Evolutionary conservation across 202 grass and related monocot genomes (phyloP).

Genomic region (Schoenoplectus triqueter): DNA sequence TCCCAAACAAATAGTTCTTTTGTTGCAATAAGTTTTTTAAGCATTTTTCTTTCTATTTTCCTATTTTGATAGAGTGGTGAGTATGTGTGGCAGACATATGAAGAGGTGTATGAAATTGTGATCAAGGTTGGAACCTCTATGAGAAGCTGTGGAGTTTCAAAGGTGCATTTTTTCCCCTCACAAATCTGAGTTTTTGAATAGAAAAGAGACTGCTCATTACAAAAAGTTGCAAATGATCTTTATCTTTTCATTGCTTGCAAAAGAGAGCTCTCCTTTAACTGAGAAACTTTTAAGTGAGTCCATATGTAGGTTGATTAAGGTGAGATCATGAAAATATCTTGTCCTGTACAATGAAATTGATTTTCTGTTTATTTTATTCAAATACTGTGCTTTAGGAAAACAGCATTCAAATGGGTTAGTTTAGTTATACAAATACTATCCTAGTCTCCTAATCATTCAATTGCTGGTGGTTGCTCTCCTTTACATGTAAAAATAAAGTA

Average conservation of each 20-base stretch:
- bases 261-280: background rate
- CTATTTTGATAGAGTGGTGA: slow-evolving; percentile 51
- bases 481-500: background rate
- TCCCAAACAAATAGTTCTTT: background rate
- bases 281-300: background rate
- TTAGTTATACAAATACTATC: background rate
- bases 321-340: background rate
- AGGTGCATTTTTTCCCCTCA: slow-evolving; percentile 40
- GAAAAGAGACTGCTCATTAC: slow-evolving; percentile 5
- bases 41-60: background rate
- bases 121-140: slow-evolving; percentile 64
- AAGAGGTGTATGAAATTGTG: slow-evolving; percentile 69
- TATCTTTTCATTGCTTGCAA: background rate
- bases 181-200: background rate
- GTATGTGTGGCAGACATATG: slow-evolving; percentile 77
- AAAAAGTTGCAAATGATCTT: background rate
- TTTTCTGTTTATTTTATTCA: slow-evolving; percentile 13
- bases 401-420: background rate
- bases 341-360: background rate
- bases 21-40: background rate
- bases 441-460: background rate
- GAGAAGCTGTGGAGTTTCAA: slow-evolving; percentile 58
- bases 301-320: background rate
- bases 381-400: background rate
- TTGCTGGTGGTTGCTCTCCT: background rate